Evolutionary conservation across 768 basidiomycete species (phyloP), one percentile per base, ranked within the genome.

Genomic region (Tremella mesenterica): DNA sequence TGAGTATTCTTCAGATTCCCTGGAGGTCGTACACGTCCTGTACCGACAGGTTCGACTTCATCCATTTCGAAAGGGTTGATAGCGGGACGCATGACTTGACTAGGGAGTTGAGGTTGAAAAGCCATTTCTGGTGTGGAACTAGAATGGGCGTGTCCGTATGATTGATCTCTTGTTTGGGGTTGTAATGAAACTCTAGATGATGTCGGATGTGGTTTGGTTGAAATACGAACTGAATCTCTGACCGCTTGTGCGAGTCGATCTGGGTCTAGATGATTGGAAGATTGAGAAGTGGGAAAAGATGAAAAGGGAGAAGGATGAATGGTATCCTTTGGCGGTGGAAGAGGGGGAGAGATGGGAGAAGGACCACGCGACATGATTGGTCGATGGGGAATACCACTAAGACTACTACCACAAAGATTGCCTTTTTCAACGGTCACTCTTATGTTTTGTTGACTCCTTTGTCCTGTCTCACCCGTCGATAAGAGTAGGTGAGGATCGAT

Each of bases 11-110:
- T 25, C 12, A 16, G 20, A 23, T 14, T 16, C n/a, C 20, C 31
- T 31, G 48, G 45, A 31, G 49, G 44, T 39, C 3, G 25, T 30
- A 49, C 12, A 13, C 46, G 31, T 13, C 56, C 45, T 18, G 44
- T 43, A 18, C 56, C 56, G 10, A 33, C 34, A 3, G 56, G 56
- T 30, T 57, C 52, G 16, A 57, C 34, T 53, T 61, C 60, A 36
- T 58, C 57, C 49, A 56, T 51, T 48, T 61, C 60, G 36, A 61
- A 61, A 31, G 60, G 60, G 43, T 61, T 61, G 30, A 41, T 27
- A n/a, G 23, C 38, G 29, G 29, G 29, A 27, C 39, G 48, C 48
- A 50, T 45, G 33, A 16, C 29, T 21, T 18, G 20, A 4, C 47
- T 44, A 8, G 51, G 51, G 12, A 54, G 41, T 23, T 14, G 20